Conservation (phyloP, 768 basidiomycete species). For the Amanita polypyramis region DNA sequence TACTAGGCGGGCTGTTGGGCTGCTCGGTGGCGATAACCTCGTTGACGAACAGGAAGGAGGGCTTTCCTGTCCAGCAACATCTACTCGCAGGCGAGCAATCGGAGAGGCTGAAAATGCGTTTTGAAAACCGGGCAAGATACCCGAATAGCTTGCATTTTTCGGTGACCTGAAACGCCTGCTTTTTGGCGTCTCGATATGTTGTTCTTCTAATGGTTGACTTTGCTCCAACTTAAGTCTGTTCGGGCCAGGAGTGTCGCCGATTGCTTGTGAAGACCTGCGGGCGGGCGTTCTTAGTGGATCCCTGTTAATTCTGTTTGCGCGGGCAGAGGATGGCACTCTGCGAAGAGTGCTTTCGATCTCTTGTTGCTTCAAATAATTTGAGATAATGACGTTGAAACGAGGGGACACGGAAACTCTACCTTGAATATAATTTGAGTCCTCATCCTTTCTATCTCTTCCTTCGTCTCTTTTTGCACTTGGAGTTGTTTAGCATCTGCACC, state of each 20-base stretch:
- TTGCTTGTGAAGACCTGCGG: slow-evolving; percentile 15
- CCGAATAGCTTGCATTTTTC: slow-evolving; percentile 20
- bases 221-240: background rate
- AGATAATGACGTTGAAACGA: slow-evolving; percentile 7
- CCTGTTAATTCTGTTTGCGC: slow-evolving; percentile 26
- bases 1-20: background rate
- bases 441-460: slow-evolving; percentile 59
- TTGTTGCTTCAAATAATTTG: slow-evolving; percentile 40
- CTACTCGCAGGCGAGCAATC: slow-evolving; percentile 20
- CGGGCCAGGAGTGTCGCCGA: background rate
- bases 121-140: slow-evolving; percentile 40
- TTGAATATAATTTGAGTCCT: slow-evolving; percentile 63
- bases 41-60: slow-evolving; percentile 7
- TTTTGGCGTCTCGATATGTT: background rate
- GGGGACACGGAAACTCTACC: slow-evolving; percentile 22
- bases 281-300: slow-evolving; percentile 14
- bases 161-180: slow-evolving; percentile 12
- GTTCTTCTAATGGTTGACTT: background rate
- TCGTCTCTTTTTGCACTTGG: slow-evolving; percentile 49
- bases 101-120: slow-evolving; percentile 39
- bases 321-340: slow-evolving; percentile 35
- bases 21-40: slow-evolving; percentile 9
- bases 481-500: slow-evolving; percentile 46
- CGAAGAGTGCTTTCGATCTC: slow-evolving; percentile 50
- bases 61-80: slow-evolving; percentile 12